Evolutionary conservation across 495 filamentous ascomycete genomes (phyloP).

Genomic region (Xylaria cubensis): DNA sequence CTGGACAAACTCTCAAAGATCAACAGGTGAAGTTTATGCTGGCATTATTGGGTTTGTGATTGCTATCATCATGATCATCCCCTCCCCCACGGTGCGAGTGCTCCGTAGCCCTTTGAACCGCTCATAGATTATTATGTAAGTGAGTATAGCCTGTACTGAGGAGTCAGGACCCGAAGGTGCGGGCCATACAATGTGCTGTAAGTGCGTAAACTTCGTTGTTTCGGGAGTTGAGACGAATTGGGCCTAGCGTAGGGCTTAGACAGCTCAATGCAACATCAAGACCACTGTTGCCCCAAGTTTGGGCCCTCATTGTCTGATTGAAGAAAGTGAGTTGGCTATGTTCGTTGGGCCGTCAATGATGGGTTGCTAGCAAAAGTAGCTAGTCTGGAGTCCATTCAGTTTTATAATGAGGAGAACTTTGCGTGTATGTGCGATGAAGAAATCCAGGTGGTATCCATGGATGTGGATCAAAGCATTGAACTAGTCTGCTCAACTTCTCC

Average conservation of each 20-base stretch:
- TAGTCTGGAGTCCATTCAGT: not conserved
- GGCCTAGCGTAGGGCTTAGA: slow-evolving; percentile 22
- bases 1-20: not conserved
- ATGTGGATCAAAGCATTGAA: not conserved
- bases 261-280: not conserved
- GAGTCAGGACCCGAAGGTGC: slow-evolving; percentile 5
- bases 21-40: not conserved
- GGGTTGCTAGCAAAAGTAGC: not conserved
- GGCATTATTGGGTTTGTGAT: not conserved
- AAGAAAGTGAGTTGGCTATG: not conserved
- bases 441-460: not conserved
- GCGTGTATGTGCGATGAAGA: not conserved
- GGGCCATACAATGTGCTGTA: not conserved
- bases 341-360: not conserved
- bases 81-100: not conserved
- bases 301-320: not conserved
- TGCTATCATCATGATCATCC: not conserved
- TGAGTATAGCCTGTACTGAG: not conserved
- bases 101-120: not conserved
- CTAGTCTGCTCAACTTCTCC: not conserved
- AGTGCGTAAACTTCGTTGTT: not conserved
- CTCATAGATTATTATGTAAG: slow-evolving; percentile 2
- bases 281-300: not conserved
- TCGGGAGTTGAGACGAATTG: slow-evolving; percentile 13
- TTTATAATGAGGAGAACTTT: too few species aligned